These are phyloP conservation scores for Sophora flavescens DNA, from an alignment of 306 rosid genomes.

Conservation along the genomic window DNA sequence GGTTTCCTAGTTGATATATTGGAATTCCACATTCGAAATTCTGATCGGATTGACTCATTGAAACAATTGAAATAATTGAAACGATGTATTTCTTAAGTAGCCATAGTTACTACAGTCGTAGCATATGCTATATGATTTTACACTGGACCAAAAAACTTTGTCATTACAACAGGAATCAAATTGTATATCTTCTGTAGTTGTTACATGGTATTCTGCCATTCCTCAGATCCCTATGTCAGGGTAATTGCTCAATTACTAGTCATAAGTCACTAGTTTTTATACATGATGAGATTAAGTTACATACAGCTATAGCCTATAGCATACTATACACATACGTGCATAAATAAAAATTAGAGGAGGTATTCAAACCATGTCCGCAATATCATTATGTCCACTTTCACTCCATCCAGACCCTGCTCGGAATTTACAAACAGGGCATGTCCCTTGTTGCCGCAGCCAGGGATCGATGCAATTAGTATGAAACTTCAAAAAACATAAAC, in stretches of 20 bases:
- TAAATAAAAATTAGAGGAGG: conserved; percentile 28
- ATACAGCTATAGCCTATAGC: conserved; percentile 15
- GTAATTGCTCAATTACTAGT: conserved; percentile 53
- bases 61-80: too few relatives aligned
- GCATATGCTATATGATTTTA: too few relatives aligned
- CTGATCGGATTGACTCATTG: too few relatives aligned
- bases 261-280: conserved; percentile 33
- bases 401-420: conserved; percentile 81
- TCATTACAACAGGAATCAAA: conserved; percentile 29
- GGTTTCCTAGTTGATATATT: background rate
- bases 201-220: conserved; percentile 39
- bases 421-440: conserved; percentile 94
- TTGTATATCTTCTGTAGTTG: conserved; percentile 37
- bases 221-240: conserved; percentile 51
- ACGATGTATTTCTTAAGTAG: background rate
- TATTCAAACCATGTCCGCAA: conserved; percentile 73
- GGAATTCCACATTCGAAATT: too few relatives aligned
- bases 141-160: background rate
- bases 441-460: conserved; percentile 94
- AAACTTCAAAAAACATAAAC: conserved; percentile 60
- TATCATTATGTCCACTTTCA: conserved; percentile 63
- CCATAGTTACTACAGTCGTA: too few relatives aligned
- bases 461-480: conserved; percentile 93
- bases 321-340: conserved; percentile 26
- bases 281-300: conserved; percentile 8